Base-by-base conservation (phyloP, 768 basidiomycete species). In the Leccinum olivaceopallidum region DNA sequence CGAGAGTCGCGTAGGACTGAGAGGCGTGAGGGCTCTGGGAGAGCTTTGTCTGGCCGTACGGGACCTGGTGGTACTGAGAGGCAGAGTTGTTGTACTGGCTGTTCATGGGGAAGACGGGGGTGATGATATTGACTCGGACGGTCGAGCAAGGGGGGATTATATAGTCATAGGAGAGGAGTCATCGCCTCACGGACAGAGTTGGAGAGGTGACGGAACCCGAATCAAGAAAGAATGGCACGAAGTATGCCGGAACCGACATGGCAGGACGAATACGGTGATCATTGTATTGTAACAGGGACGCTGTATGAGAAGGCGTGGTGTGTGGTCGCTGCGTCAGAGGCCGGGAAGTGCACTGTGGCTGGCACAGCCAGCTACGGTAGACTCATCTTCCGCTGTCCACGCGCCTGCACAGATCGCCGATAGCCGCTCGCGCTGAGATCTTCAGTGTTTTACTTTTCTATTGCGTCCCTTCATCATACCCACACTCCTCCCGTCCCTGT, bases 191-290 rank as follows among this genome's bases (percentile, higher is more conserved):
- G 24, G 30, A 65, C 55, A 7, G 47, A 48, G 58, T 56, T 55
- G 58, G 44, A 61, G 66, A 50, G 57, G 30, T 63, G 69, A 65
- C 61, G 52, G 60, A 56, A 44, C 52, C 56, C 57, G 61, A 52
- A 66, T 59, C 62, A 71, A 71, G 60, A 70, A 63, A 63, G 61
- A 36, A 63, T 59, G 58, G 54, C 47, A 30, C 7, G 32, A 62
- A 39, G 20, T n/a, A 64, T 65, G 63, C 67, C 73, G 71, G 72
- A 65, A 68, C 68, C 72, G 71, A 73, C 62, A 64, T 28, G 28
- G 28, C 63, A 65, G 61, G 65, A 60, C 61, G 37, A 71, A 67
- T 54, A 56, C 61, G 61, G 63, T 36, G 59, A 67, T 65, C 62
- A 61, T 68, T 64, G 39, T 58, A 28, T 56, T 58, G n/a, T 44